These are phyloP conservation scores for Sophora flavescens DNA, from an alignment of 306 rosid species.

Conservation along the genomic window DNA sequence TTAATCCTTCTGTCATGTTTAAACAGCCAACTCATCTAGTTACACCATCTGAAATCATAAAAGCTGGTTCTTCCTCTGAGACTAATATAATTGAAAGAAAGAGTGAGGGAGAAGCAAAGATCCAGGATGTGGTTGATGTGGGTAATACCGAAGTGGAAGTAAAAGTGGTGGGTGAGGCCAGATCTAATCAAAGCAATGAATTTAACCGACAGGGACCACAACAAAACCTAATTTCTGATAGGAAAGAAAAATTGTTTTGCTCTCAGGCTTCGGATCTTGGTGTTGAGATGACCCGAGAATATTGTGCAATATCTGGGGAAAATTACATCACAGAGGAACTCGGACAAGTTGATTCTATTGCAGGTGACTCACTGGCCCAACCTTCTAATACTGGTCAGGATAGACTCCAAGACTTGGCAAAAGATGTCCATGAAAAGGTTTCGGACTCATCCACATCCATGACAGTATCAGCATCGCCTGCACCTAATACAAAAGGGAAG, in stretches of 20 bases:
- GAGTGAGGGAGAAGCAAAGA: conserved; percentile 71
- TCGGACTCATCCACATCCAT: conserved; percentile 63
- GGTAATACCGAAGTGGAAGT: conserved; percentile 85
- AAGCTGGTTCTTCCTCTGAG: conserved; percentile 79
- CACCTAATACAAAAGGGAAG: conserved; percentile 73
- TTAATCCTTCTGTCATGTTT: conserved; percentile 64
- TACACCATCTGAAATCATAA: conserved; percentile 86
- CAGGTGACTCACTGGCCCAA: conserved; percentile 55
- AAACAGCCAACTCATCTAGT: conserved; percentile 95
- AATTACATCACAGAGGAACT: conserved; percentile 61
- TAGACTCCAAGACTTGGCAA: conserved; percentile 62
- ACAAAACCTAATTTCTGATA: conserved; percentile 60
- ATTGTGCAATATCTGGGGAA: conserved; percentile 72
- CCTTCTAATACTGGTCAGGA: conserved; percentile 65
- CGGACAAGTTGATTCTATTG: conserved; percentile 55
- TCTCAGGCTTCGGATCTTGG: conserved; percentile 99
- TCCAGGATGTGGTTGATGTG: conserved; percentile 75
- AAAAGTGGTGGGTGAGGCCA: conserved; percentile 80
- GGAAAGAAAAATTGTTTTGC: conserved; percentile 79
- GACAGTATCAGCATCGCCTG: conserved; percentile 50
- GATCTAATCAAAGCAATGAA: conserved; percentile 69
- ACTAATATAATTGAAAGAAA: conserved; percentile 66
- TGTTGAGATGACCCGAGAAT: conserved; percentile 88
- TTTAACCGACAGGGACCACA: conserved; percentile 63
- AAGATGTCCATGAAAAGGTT: conserved; percentile 70